Evolutionary conservation across 257 asterid species (phyloP), one percentile per base, ranked within the genome.

Genomic region (Przewalskia tangutica): DNA sequence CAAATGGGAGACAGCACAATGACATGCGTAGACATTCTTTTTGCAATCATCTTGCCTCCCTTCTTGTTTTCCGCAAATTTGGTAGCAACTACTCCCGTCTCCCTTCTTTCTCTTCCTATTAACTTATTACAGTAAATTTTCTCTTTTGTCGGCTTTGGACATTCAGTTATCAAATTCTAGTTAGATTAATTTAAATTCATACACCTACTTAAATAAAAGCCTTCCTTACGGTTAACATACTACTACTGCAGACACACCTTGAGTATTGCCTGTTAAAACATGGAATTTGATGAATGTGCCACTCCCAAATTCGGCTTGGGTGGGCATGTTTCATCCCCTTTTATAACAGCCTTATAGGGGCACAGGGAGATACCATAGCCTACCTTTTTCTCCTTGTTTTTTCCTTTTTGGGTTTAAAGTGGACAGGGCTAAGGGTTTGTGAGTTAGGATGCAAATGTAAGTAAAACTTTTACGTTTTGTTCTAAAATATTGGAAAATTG

Each of bases 41-140:
- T 82, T 77, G 87, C 89, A 4, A 84, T 86, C 68, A 80, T 84
- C 51, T 44, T 86, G 82, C 89, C 89, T 79, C 89, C 89, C 6
- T 27, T 27, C 83, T 86, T 48, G 87, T 84, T 83, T 86, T 84
- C 85, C 87, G 80, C 82, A 84, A 82, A 77, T 79, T 59, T 51
- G 87, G 85, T 63, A 84, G 82, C 86, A 18, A 40, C 59, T 38
- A 34, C 46, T 64, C 3, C 18, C 67, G 5, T 64, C 71, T 44
- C 0, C 23, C 48, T 54, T 27, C 46, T 42, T 5, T 20, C 79
- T 51, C 40, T 23, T 44, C 18, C 8, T 20, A 10, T 10, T 71
- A 5, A 46, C 38, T 11, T 71, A 34, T 34, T 11, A 64, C 46
- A 64, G 73, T 64, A 64, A 34, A 13, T 10, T 64, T 10, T 3